A percentile compares a stretch with the other conserved stretches of the same genome.
phyloP scores from a whole-genome alignment of 139 green algal genomes.

The Chlorella sp. region DNA sequence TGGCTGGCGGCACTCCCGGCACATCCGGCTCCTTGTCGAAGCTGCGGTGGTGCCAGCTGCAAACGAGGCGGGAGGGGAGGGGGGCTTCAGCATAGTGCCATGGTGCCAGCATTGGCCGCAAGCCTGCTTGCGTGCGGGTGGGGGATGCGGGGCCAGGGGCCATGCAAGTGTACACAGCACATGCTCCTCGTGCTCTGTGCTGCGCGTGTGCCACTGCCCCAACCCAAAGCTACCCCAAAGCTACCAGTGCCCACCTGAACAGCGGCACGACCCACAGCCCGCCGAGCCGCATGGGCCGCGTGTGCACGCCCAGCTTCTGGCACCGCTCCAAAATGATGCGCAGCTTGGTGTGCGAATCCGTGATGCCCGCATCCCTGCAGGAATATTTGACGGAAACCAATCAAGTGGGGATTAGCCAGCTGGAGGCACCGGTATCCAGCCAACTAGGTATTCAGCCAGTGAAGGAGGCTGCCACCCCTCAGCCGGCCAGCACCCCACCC shows the following conservation, averaged over 20 bases:
- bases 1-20: conserved; percentile 36
- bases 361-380: conserved; percentile 22
- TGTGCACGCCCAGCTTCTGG: conserved; percentile 50
- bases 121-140: too few species aligned
- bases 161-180: not conserved
- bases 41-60: conserved; percentile 39
- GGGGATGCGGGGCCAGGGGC: not conserved
- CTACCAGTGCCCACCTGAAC: conserved; percentile 35
- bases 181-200: not conserved
- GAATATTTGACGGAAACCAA: not conserved
- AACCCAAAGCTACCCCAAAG: not conserved
- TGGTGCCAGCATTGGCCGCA: too few species aligned
- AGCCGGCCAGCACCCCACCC: too few species aligned
- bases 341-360: conserved; percentile 58
- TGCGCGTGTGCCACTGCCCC: not conserved
- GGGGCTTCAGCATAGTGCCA: too few species aligned
- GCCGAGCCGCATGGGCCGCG: conserved; percentile 9
- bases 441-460: too few species aligned
- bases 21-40: conserved; percentile 68
- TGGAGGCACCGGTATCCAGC: too few species aligned
- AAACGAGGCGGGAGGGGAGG: not conserved
- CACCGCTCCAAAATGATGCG: conserved; percentile 53
- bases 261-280: conserved; percentile 65
- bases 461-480: too few species aligned
- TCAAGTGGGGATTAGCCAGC: too few species aligned